phyloP scores from a whole-genome alignment of 2,329 filamentous ascomycete species.

The Aspergillus floridensis region DNA sequence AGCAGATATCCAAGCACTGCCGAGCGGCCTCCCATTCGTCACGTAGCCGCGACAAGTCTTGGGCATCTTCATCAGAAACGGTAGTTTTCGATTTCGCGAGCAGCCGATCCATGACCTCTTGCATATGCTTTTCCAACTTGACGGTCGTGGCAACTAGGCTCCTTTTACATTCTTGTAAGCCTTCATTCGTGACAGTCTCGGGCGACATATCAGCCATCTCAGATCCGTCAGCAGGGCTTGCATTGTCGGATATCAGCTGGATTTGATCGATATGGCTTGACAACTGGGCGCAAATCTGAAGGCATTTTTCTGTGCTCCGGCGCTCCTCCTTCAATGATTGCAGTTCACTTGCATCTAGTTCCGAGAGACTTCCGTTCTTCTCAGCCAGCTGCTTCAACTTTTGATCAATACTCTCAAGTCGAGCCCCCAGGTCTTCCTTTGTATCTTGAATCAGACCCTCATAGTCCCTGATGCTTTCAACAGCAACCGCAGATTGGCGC shows the following conservation, averaged over 20 bases:
- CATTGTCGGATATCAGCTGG: slow-evolving; percentile 16
- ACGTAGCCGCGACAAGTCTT: slow-evolving; percentile 33
- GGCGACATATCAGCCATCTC: slow-evolving; percentile 17
- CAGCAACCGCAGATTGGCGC: slow-evolving; percentile 33
- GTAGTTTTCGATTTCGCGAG: slow-evolving; percentile 29
- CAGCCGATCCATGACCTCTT: slow-evolving; percentile 30
- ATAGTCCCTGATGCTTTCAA: slow-evolving; percentile 25
- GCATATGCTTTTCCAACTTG: slow-evolving; percentile 34
- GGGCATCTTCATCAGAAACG: slow-evolving; percentile 29
- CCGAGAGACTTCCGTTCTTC: slow-evolving; percentile 11
- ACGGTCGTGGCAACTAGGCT: slow-evolving; percentile 26
- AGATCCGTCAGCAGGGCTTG: slow-evolving; percentile 16
- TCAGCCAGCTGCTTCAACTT: slow-evolving; percentile 24
- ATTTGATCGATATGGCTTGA: slow-evolving; percentile 31
- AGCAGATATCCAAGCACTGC: slow-evolving; percentile 36
- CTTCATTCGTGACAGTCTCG: slow-evolving; percentile 31
- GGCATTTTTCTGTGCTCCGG: slow-evolving; percentile 30
- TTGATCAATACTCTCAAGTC: slow-evolving; percentile 28
- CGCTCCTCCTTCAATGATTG: slow-evolving; percentile 27
- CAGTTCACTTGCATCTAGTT: slow-evolving; percentile 23
- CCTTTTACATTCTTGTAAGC: slow-evolving; percentile 37
- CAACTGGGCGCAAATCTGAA: slow-evolving; percentile 31
- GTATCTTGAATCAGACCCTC: slow-evolving; percentile 25
- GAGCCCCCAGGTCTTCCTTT: slow-evolving; percentile 27
- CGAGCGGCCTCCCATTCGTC: slow-evolving; percentile 39